Percentiles rank a stretch among this genome's conserved stretches.
Conservation (phyloP, 768 basidiomycete species). For the Xerocomellus amylosporus region DNA sequence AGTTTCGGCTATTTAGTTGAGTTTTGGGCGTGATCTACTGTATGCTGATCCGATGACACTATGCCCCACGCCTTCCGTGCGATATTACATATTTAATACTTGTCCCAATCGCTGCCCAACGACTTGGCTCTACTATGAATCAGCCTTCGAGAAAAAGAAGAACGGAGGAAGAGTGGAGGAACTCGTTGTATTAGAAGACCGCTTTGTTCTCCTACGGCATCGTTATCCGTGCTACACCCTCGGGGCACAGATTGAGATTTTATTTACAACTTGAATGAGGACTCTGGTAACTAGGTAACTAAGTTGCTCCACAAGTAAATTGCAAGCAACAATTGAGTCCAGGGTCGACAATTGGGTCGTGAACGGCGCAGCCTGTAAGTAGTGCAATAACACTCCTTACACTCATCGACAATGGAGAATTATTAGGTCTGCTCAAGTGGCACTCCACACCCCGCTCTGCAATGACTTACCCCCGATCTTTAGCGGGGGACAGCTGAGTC, state of each 20-base stretch:
- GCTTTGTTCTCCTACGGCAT: no score
- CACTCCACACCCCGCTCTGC: no score
- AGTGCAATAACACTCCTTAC: background rate
- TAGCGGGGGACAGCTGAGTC: no score
- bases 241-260: background rate
- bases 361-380: background rate
- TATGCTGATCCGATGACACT: background rate
- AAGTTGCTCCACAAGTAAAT: background rate
- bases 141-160: background rate
- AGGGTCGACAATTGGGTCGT: background rate
- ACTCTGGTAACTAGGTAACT: no score
- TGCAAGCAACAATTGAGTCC: background rate
- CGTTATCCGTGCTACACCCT: background rate
- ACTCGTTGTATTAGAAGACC: background rate
- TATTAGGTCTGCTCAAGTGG: no score
- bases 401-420: background rate
- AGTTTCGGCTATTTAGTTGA: slow-evolving; percentile 26
- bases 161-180: background rate
- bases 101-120: background rate
- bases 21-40: background rate
- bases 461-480: no score
- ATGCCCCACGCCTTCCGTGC: background rate
- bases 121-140: background rate
- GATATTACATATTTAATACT: background rate
- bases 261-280: background rate